These are phyloP conservation scores for Tulasnella sp. DNA, from an alignment of 768 basidiomycete species.

Conservation along the genomic window DNA sequence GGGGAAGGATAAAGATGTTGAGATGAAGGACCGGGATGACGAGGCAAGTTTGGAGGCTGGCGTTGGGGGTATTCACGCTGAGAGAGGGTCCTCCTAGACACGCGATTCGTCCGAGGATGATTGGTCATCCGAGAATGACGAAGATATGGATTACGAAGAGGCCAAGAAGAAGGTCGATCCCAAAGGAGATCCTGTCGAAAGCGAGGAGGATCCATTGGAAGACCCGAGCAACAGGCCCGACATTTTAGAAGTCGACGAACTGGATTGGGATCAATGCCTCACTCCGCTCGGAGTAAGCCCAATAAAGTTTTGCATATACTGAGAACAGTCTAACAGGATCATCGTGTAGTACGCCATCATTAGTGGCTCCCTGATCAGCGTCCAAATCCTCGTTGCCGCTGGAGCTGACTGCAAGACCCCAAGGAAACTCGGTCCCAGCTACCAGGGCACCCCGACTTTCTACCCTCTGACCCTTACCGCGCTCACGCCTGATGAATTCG, in stretches of 20 bases:
- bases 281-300: conserved; percentile 57
- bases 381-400: conserved; percentile 53
- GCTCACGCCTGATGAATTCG: conserved; percentile 39
- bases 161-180: conserved; percentile 44
- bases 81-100: conserved; percentile 36
- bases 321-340: neutral
- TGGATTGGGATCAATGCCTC: conserved; percentile 64
- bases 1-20: neutral
- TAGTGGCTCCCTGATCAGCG: conserved; percentile 50
- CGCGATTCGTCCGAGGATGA: conserved; percentile 31
- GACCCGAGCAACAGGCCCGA: conserved; percentile 55
- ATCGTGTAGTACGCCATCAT: conserved; percentile 39
- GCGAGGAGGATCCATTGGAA: conserved; percentile 46
- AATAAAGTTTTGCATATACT: neutral
- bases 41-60: conserved; percentile 22
- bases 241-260: conserved; percentile 56
- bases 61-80: neutral
- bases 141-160: conserved; percentile 44
- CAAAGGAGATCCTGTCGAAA: conserved; percentile 22
- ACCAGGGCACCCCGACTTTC: conserved; percentile 29
- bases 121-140: conserved; percentile 26
- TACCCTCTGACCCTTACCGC: conserved; percentile 44
- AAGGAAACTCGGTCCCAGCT: conserved; percentile 42
- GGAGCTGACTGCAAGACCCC: conserved; percentile 51
- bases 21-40: conserved; percentile 40